Evolutionary conservation across 805 yeast genomes (phyloP).

Genomic region (Candida khao-thaluensis): DNA sequence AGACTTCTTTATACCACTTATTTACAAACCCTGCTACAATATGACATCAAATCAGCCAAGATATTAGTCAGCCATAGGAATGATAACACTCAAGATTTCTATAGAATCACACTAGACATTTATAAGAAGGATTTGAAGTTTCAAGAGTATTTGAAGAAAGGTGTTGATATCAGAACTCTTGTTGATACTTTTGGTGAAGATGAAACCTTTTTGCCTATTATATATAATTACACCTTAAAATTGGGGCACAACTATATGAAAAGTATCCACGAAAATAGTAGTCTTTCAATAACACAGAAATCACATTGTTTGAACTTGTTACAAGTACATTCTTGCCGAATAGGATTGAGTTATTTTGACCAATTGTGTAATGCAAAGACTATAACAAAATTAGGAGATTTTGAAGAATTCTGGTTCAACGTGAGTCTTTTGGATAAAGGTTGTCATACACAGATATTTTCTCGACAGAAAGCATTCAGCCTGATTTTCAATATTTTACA

Average conservation of each 20-base stretch:
- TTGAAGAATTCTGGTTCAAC: slow-evolving; percentile 22
- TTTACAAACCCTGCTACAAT: slow-evolving; percentile 8
- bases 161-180: slow-evolving; percentile 12
- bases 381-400: neutral
- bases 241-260: no score
- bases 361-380: no score
- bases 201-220: slow-evolving; percentile 17
- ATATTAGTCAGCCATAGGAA: slow-evolving; percentile 1
- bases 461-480: slow-evolving; percentile 5
- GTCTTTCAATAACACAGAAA: slow-evolving; percentile 5
- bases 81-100: slow-evolving; percentile 5
- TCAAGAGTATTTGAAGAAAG: slow-evolving; percentile 3
- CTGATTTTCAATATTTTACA: slow-evolving; percentile 9
- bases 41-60: slow-evolving; percentile 8
- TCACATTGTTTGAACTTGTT: slow-evolving; percentile 17
- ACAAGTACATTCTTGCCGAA: slow-evolving; percentile 15
- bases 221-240: slow-evolving; percentile 7
- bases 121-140: slow-evolving; percentile 6
- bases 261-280: no score
- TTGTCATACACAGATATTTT: slow-evolving; percentile 11
- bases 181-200: slow-evolving; percentile 15
- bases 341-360: slow-evolving; percentile 16
- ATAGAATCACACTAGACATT: slow-evolving; percentile 4
- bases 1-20: slow-evolving; percentile 9
- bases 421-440: slow-evolving; percentile 19